Conservation (phyloP, 208 protist species). For the Trypanosoma lewisi region DNA sequence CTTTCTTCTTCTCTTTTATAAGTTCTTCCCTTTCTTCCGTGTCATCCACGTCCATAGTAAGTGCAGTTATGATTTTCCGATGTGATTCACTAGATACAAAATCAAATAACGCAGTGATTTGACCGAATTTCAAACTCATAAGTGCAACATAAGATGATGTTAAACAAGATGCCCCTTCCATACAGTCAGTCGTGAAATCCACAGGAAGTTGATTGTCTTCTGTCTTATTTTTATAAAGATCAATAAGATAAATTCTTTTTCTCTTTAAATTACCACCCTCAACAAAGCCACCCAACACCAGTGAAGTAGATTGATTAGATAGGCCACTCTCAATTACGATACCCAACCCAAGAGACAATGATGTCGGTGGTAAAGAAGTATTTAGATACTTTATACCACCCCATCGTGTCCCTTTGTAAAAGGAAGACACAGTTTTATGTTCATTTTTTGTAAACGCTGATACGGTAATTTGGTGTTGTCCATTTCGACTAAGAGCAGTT, state of each 20-base stretch:
- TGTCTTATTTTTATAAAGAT: slow-evolving; percentile 21
- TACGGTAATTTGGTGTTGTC: slow-evolving; percentile 8
- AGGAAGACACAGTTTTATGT: slow-evolving; percentile 32
- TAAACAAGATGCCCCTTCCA: slow-evolving; percentile 10
- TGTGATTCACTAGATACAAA: slow-evolving; percentile 22
- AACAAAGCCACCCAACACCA: slow-evolving; percentile 19
- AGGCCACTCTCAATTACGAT: slow-evolving; percentile 24
- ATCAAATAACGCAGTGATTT: slow-evolving; percentile 25
- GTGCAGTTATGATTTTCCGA: slow-evolving; percentile 14
- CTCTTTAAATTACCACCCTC: slow-evolving; percentile 16
- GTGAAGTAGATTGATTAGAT: slow-evolving; percentile 15
- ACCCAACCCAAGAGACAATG: slow-evolving; percentile 25
- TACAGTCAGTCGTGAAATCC: slow-evolving; percentile 17
- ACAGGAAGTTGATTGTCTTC: slow-evolving; percentile 14
- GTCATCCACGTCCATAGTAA: slow-evolving; percentile 48
- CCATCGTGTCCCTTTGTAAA: slow-evolving; percentile 44
- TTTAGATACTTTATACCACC: slow-evolving; percentile 34
- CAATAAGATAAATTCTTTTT: slow-evolving; percentile 12
- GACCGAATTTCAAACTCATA: slow-evolving; percentile 5
- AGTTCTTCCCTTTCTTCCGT: slow-evolving; percentile 42
- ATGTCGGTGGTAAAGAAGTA: slow-evolving; percentile 28
- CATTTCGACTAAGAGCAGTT: slow-evolving; percentile 7
- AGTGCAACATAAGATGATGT: slow-evolving; percentile 28
- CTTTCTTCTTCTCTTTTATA: slow-evolving; percentile 30
- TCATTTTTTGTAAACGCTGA: slow-evolving; percentile 12